Conservation (phyloP, 139 green algal species). For the Chara braunii region DNA sequence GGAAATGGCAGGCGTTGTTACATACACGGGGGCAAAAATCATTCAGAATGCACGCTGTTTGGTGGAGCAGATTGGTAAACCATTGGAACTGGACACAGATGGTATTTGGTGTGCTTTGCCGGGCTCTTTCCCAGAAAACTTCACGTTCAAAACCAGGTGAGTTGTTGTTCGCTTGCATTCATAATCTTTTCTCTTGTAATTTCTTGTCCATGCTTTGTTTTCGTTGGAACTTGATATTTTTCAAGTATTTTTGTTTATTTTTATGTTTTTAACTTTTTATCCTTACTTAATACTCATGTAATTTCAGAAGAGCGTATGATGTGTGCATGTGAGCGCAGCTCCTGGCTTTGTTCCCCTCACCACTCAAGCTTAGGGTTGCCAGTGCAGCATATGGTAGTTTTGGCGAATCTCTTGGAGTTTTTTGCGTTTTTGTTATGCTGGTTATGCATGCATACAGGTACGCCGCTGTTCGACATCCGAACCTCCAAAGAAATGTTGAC, state of each 20-base stretch:
- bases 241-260: not conserved
- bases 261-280: not conserved
- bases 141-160: constrained; percentile 51
- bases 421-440: no score
- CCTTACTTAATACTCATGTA: no score
- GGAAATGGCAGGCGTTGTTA: constrained; percentile 98
- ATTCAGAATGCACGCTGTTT: constrained; percentile 76
- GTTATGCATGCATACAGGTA: no score
- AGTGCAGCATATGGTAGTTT: no score
- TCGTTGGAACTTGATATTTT: no score
- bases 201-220: not conserved
- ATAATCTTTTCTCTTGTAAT: not conserved
- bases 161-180: not conserved
- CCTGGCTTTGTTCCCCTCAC: no score
- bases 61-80: constrained; percentile 67
- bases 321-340: no score
- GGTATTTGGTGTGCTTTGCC: constrained; percentile 95
- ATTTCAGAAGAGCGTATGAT: no score
- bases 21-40: constrained; percentile 91
- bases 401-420: no score
- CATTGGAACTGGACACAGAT: constrained; percentile 96
- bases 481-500: no score
- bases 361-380: no score
- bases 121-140: constrained; percentile 88
- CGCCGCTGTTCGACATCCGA: no score